Base-by-base conservation (phyloP, 495 filamentous ascomycete species). In the Collariella sp. region DNA sequence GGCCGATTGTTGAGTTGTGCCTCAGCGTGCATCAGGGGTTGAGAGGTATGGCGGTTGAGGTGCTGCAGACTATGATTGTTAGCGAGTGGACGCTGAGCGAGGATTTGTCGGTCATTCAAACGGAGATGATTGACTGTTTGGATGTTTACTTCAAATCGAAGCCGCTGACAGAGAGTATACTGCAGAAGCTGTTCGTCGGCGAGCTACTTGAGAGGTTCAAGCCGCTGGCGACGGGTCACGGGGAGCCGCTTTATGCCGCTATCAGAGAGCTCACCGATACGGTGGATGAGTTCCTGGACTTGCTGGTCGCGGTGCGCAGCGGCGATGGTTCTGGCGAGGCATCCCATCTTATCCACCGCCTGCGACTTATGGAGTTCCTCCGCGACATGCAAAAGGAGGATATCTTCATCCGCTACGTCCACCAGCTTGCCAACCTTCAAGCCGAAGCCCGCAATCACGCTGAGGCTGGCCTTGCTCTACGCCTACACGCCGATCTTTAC, bases 11-110 rank as follows among this genome's bases (percentile, higher is more conserved):
- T 31, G 90, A 93, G 61, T 76, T 97, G 15, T 99, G 93, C 61
- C 76, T 99, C 18, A 96, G 91, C 62, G 90, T 96, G 7, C 93
- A 99, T 55, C 89, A 95, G 64, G 89, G 90, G 2, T 70, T 99
- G 52, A 79, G 94, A 54, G 81, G 83, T 54, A 91, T 93, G 61
- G 93, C 93, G 11, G 88, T 97, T 24, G 87, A 91, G 70, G 86
- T 97, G 29, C 70, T 99, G 36, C 88, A 95, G 64, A 94, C 88
- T 12, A 97, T 99, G 94, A 95, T 97, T 51, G 83, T 97, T 56
- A 94, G 90, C 67, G 91, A 97, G 71, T 99, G 93, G 93, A 91
- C 86, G n/a, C 71, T 97, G 51, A 96, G 88, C 61, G 84, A 95
- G 63, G 91, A 97, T 62, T 73, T 99, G 19, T 87, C 83, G 12